Percentiles rank a stretch among this genome's conserved stretches.
phyloP scores from a whole-genome alignment of 306 rosid genomes.

The Cucurbita ficifolia region DNA sequence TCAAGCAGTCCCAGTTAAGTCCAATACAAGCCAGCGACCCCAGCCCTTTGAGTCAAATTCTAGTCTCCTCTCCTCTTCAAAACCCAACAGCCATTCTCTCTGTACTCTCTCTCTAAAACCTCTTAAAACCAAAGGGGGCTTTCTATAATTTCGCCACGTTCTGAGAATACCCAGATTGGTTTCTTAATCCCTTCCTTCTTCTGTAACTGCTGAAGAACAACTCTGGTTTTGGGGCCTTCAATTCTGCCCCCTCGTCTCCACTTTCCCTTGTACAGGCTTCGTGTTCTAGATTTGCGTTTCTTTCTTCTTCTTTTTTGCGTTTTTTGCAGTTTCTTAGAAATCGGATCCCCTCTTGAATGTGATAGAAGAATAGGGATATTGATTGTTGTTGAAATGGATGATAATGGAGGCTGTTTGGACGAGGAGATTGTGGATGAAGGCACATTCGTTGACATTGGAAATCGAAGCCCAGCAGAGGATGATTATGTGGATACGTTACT shows the following conservation, averaged over 20 bases:
- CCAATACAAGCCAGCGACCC: not conserved
- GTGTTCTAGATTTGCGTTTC: not conserved
- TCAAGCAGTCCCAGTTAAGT: not conserved
- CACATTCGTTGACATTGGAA: slow-evolving; percentile 6
- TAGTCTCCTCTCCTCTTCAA: not conserved
- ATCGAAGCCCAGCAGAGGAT: slow-evolving; percentile 24
- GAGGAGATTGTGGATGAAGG: slow-evolving; percentile 19
- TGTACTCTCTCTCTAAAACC: not conserved
- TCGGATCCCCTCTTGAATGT: slow-evolving; percentile 4
- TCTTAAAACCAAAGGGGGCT: not conserved
- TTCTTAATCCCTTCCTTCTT: slow-evolving; percentile 9
- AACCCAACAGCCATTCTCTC: not conserved
- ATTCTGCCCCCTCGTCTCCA: slow-evolving; percentile 6
- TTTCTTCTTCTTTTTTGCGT: no score
- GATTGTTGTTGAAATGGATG: slow-evolving; percentile 18
- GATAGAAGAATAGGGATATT: not conserved
- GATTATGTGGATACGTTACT: slow-evolving; percentile 26
- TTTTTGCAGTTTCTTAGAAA: not conserved
- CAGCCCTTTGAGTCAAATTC: not conserved
- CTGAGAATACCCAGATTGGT: not conserved
- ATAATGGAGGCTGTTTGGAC: slow-evolving; percentile 13
- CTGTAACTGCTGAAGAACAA: slow-evolving; percentile 19
- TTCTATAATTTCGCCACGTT: slow-evolving; percentile 10
- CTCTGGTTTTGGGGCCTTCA: not conserved
- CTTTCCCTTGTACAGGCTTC: slow-evolving; percentile 1